Evolutionary conservation across 192 early-diverging fungal genomes (phyloP).

Genomic region (Dispira simplex): DNA sequence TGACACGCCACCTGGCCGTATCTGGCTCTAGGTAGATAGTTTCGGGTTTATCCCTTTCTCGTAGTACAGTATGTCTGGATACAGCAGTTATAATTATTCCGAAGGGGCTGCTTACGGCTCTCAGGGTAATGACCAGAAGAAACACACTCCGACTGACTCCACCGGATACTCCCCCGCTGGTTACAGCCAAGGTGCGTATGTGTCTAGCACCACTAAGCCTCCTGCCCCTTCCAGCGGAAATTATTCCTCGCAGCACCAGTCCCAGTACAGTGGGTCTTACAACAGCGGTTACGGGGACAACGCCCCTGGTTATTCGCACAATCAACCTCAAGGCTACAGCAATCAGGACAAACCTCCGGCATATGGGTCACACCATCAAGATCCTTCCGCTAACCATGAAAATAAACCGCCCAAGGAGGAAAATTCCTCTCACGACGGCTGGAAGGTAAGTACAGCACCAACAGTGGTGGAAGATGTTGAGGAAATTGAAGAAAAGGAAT

Average conservation of each 20-base stretch:
- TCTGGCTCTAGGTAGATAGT: too few species aligned
- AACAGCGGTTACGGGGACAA: background rate
- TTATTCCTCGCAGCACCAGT: background rate
- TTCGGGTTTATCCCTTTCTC: too few species aligned
- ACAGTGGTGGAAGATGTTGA: too few species aligned
- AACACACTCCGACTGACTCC: background rate
- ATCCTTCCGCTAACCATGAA: too few species aligned
- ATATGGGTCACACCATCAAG: too few species aligned
- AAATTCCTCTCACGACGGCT: background rate
- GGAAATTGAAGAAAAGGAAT: too few species aligned
- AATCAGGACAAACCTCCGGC: background rate
- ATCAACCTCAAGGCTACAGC: slow-evolving; percentile 1
- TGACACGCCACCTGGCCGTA: too few species aligned
- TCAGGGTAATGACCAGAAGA: background rate
- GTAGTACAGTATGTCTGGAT: background rate
- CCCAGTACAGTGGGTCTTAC: background rate
- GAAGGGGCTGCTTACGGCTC: slow-evolving; percentile 7
- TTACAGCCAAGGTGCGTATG: slow-evolving; percentile 11
- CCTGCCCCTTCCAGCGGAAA: background rate
- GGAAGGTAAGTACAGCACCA: background rate
- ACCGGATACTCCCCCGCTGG: slow-evolving; percentile 1
- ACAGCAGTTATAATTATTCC: slow-evolving; percentile 11
- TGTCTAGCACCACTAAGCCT: slow-evolving; percentile 8
- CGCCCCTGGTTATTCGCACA: background rate
- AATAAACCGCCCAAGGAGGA: background rate